These are phyloP conservation scores for Spencermartinsiella ligniputridi DNA, from an alignment of 1,139 yeast genomes.

Conservation along the genomic window DNA sequence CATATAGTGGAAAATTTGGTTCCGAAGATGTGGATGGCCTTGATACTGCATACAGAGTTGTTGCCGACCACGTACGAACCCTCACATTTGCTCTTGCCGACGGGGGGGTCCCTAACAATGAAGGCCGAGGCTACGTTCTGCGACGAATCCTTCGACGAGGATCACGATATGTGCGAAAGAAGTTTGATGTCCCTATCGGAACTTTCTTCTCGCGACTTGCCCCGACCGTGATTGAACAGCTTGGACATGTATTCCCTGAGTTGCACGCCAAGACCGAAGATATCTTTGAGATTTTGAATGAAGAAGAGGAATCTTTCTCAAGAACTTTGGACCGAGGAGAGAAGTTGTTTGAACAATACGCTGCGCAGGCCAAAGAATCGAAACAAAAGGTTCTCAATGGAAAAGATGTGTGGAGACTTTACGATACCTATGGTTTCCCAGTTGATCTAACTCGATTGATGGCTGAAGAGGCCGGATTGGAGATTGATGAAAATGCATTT, in stretches of 20 bases:
- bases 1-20: constrained; percentile 89
- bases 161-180: constrained; percentile 92
- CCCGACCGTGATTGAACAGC: constrained; percentile 89
- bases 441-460: constrained; percentile 94
- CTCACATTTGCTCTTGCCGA: constrained; percentile 93
- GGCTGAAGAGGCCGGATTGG: constrained; percentile 98
- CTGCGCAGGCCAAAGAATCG: constrained; percentile 71
- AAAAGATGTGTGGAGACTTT: constrained; percentile 95
- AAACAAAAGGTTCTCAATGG: constrained; percentile 80
- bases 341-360: constrained; percentile 89
- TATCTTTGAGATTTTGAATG: constrained; percentile 86
- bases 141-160: constrained; percentile 98
- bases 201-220: constrained; percentile 86
- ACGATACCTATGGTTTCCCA: constrained; percentile 99
- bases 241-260: constrained; percentile 87
- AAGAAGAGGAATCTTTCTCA: constrained; percentile 92
- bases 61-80: constrained; percentile 98
- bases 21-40: constrained; percentile 88
- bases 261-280: constrained; percentile 64
- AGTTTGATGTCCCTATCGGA: constrained; percentile 94
- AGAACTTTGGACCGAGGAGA: constrained; percentile 98
- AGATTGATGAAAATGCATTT: constrained; percentile 86
- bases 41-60: constrained; percentile 96
- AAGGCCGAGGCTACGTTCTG: constrained; percentile 96
- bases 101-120: constrained; percentile 99